Conservation (phyloP, 2,329 filamentous ascomycete genomes). For the Talaromyces pinophilus region DNA sequence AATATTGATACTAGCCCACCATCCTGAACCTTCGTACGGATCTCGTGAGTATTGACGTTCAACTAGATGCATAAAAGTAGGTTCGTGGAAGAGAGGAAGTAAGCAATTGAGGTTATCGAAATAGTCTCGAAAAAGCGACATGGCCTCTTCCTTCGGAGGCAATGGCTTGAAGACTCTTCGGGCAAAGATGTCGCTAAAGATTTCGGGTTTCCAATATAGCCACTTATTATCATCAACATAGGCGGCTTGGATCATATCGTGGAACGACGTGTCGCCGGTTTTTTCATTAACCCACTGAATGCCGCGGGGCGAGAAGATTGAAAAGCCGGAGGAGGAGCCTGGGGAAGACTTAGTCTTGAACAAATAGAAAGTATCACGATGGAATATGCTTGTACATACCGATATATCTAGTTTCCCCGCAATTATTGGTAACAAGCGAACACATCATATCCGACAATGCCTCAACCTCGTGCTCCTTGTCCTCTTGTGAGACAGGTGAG, state of each 20-base stretch:
- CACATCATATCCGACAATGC: slow-evolving; percentile 98
- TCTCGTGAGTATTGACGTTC: slow-evolving; percentile 91
- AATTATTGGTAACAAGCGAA: slow-evolving; percentile 91
- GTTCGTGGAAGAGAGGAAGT: slow-evolving; percentile 95
- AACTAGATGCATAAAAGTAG: slow-evolving; percentile 96
- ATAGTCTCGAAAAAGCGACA: slow-evolving; percentile 87
- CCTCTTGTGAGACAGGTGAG: slow-evolving; percentile 56
- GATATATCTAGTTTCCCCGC: slow-evolving; percentile 92
- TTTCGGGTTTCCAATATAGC: slow-evolving; percentile 97
- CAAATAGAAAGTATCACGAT: not conserved
- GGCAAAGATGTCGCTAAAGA: slow-evolving; percentile 89
- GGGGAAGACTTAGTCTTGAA: not conserved
- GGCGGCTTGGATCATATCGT: slow-evolving; percentile 90
- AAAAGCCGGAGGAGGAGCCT: slow-evolving; percentile 97
- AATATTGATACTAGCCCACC: slow-evolving; percentile 97
- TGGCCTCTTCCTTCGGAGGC: slow-evolving; percentile 80
- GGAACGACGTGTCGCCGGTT: slow-evolving; percentile 93
- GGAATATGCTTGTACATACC: slow-evolving; percentile 56
- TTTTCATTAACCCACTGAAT: slow-evolving; percentile 99
- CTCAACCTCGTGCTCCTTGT: slow-evolving; percentile 72
- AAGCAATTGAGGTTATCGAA: slow-evolving; percentile 99
- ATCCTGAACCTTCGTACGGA: slow-evolving; percentile 91
- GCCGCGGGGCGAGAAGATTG: slow-evolving; percentile 96
- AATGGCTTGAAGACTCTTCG: slow-evolving; percentile 80
- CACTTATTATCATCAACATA: slow-evolving; percentile 92